Evolutionary conservation across 2,329 filamentous ascomycete species (phyloP), one percentile per base, ranked within the genome.

Genomic region (Fusarium sp.): DNA sequence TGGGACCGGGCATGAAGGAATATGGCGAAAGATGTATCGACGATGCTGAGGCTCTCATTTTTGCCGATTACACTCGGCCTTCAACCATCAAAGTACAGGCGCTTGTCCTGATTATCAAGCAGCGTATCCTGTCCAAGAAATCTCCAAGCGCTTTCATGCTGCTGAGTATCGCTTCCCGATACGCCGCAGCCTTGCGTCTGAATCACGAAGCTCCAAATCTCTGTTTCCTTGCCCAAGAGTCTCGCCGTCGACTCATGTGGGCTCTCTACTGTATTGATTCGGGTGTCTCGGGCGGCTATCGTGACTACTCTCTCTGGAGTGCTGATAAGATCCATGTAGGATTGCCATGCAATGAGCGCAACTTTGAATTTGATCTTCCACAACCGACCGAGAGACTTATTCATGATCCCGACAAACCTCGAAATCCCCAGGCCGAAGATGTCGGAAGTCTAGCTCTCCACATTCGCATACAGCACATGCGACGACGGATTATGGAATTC

Each of bases 351-450:
- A 80, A 82, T 60, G 84, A 86, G 69, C 80, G 82, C 62, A 82
- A 85, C 39, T 86, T 86, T 68, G 88, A 90, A 75, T 89, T 88
- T 69, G 87, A 89, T 75, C 83, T 89, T 4, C 86, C 87, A 10
- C 87, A 89, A 73, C 81, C 83, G 9, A 87, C 87, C 12, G 86
- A 89, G 66, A 83, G 83, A 54, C 83, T 88, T n/a, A 81, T 85
- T 21, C 83, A 85, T 2, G 82, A 83, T 10, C 80, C 84, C 4
- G 80, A 83, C 21, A 83, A 74, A n/a, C 76, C 76, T 9, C 79
- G 79, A 18, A 83, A 74, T 16, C 76, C 76, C 6, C 79, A 79
- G 12, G 83, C 85, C 5, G 87, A 89, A 61, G 86, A 88, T 52
- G 82, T 88, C 15, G 87, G 87, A 10, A 88, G 87, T 58, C 76